Evolutionary conservation across 148 eudicot species (phyloP).

Genomic region (Silene conica): DNA sequence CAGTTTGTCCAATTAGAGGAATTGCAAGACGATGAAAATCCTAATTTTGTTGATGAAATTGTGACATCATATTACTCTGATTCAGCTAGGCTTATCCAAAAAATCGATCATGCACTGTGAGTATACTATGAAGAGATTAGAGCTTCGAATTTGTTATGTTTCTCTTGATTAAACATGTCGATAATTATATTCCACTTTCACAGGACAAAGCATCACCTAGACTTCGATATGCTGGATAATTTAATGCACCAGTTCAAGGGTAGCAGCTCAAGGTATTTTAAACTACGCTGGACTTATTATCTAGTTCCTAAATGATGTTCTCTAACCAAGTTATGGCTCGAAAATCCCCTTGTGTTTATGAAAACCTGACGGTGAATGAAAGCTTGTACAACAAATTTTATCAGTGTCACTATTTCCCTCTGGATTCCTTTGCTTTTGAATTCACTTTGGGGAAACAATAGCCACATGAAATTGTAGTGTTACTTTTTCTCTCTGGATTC

Average conservation of each 20-base stretch:
- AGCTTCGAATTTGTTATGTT: neutral
- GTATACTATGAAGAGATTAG: conserved; percentile 20
- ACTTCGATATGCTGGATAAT: conserved; percentile 63
- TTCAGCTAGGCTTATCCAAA: conserved; percentile 54
- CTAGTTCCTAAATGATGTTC: neutral
- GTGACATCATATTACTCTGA: conserved; percentile 60
- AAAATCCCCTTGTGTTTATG: too few species aligned
- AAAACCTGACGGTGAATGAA: neutral
- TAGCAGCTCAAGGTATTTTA: conserved; percentile 77
- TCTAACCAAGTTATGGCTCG: neutral
- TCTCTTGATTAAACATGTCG: neutral
- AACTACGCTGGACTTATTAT: neutral
- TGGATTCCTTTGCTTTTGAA: neutral
- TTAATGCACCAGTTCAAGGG: conserved; percentile 84
- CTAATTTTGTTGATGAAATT: conserved; percentile 71
- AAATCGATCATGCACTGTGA: conserved; percentile 60
- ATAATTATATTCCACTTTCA: conserved; percentile 11
- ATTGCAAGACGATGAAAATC: conserved; percentile 59
- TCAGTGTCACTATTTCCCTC: neutral
- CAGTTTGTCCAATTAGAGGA: conserved; percentile 69
- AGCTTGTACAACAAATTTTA: neutral
- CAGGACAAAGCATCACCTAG: conserved; percentile 48
- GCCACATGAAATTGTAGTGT: neutral
- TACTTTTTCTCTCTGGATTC: neutral
- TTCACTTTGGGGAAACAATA: too few species aligned